These are phyloP conservation scores for Pythium scleroteichum DNA, from an alignment of 352 stramenopile species.

Conservation along the genomic window DNA sequence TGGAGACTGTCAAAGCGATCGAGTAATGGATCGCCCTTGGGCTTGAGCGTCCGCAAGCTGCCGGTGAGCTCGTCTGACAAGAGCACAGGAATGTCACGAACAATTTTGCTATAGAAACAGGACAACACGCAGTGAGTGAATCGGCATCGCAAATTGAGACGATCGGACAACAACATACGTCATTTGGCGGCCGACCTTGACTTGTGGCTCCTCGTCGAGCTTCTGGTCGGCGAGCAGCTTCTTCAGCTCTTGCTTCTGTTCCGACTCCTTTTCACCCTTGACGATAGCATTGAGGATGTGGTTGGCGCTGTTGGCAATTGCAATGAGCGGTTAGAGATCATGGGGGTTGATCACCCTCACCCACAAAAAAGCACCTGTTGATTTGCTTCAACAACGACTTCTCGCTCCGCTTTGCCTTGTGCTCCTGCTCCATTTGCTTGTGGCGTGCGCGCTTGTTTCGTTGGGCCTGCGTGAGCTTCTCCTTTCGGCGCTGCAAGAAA, in stretches of 20 bases:
- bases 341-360: too few relatives aligned
- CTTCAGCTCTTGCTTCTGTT: constrained; percentile 76
- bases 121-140: neutral
- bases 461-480: constrained; percentile 67
- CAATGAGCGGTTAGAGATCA: neutral
- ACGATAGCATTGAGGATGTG: constrained; percentile 73
- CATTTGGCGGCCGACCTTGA: constrained; percentile 72
- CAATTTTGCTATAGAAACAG: constrained; percentile 58
- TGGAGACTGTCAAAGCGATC: constrained; percentile 87
- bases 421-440: constrained; percentile 77
- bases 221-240: constrained; percentile 77
- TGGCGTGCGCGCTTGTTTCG: constrained; percentile 81
- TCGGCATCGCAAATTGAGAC: neutral
- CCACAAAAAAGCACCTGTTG: constrained; percentile 52
- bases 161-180: constrained; percentile 41
- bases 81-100: constrained; percentile 66
- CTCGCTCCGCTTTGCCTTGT: constrained; percentile 55
- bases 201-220: constrained; percentile 69
- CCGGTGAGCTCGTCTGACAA: constrained; percentile 81
- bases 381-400: constrained; percentile 88
- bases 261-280: constrained; percentile 60
- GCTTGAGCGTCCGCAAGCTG: constrained; percentile 75
- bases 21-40: constrained; percentile 76
- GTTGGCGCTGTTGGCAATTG: constrained; percentile 34
- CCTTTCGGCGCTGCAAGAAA: constrained; percentile 40